Base-by-base conservation (phyloP, 805 yeast genomes). In the Lachancea sp. region DNA sequence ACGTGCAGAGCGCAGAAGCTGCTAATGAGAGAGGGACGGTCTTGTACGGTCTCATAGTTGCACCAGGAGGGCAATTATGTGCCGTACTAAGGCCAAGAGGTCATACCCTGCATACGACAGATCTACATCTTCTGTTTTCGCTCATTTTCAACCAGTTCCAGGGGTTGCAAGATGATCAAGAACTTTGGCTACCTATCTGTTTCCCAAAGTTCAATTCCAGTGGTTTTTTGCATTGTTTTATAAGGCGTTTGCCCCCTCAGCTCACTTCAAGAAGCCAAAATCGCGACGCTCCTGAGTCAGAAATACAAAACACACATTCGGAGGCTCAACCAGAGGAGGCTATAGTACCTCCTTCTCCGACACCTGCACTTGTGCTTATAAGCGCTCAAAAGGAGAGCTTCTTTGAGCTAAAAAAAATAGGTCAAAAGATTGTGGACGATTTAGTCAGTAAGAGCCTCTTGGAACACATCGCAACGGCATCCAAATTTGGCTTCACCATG, bases 111-210 rank as follows among this genome's bases (percentile, higher is more conserved):
- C 85, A 84, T 51, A 89, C 95, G 2, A 78, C 85, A 8, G 99
- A 91, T 62, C 67, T 93, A 15, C 85, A 84, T 41, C 68, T 86
- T 7, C 64, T 93, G 20, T 79, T 88, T 49, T 77, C 84, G 15
- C 76, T 88, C 66, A 77, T 91, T 1, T 78, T 77, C 55, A 78
- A 55, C 49, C 75, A 52, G 58, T 61, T 65, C 9, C 56, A 64
- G 25, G 51, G 52, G 18, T 46, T 52, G 13, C 49, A 63, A 9
- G 62, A 60, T 15, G 68, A 71, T 46, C 85, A 85, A 53, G 96
- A 90, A 57, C 77, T 88, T 47, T 93, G 98, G 98, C 77, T 86
- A 11, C 99, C 99, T 0, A 72, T 91, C 0, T 91, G 99, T 63
- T 72, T 91, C 60, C 96, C 98, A 0, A 79, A 85, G 53, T 91